Base-by-base conservation (phyloP, 169 alveolate genomes). In the Babesia bovis region DNA sequence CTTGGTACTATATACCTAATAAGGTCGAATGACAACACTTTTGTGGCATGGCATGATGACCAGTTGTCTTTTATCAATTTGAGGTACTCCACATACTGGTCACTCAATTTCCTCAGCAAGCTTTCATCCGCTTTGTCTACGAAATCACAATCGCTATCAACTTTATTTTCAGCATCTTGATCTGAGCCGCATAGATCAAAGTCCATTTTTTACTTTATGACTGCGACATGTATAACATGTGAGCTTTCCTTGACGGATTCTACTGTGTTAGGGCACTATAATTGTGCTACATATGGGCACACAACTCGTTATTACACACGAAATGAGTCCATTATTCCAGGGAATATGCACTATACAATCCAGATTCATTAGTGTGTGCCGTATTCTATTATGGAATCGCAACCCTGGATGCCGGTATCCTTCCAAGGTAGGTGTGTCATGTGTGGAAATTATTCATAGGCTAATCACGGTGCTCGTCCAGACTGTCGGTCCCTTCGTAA, bases 21-120 rank as follows among this genome's bases (percentile, higher is more conserved):
- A 25, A 90, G 83, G 26, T 85, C 92, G 36, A 76, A 66, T 38
- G 90, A 74, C 12, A 90, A 74, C 63, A 90, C 73, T 49, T 88
- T 83, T 6, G 95, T 70, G 1, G 95, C 93, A 30, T 90, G 94
- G 52, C 95, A 90, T 28, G 94, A 88, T 26, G 94, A 88, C 95
- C 95, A 90, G 70, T 86, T 86, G 63, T 86, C 92, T 26, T 86
- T 86, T 40, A 86, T 86, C 21, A 73, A 56, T 50, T 81, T 82
- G 23, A 86, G 59, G 59, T 86, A 86, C 55, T 63, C 86, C n/a
- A 78, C 86, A 41, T 78, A 78, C 41, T 78, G 82, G 59, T 78
- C 82, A 41, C 86, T 78, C 33, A 78, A 68, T 41, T 36, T 52
- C 53, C 41, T 32, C 10, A 68, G 51, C 36, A 44, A 47, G 7